Evolutionary conservation across 768 basidiomycete species (phyloP).

Genomic region (Russula ochroleuca): DNA sequence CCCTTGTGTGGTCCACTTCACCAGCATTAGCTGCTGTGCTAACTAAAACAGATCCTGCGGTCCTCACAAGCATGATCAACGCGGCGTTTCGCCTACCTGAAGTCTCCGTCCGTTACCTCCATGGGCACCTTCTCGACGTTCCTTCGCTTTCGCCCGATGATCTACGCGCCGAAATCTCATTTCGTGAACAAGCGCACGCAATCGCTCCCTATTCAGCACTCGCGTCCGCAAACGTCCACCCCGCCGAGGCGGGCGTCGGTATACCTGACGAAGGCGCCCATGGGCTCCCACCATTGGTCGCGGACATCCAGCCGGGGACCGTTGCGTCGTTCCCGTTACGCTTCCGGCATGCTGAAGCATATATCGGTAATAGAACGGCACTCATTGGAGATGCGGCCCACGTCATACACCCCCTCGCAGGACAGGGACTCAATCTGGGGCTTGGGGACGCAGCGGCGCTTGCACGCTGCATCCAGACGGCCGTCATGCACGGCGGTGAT

Average conservation of each 20-base stretch:
- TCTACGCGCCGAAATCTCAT: constrained; percentile 60
- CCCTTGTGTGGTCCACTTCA: constrained; percentile 91
- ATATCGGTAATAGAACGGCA: constrained; percentile 83
- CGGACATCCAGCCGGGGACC: constrained; percentile 62
- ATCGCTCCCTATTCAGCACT: constrained; percentile 63
- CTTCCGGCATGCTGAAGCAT: constrained; percentile 80
- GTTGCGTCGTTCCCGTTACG: constrained; percentile 88
- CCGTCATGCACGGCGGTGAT: constrained; percentile 66
- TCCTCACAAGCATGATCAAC: constrained; percentile 76
- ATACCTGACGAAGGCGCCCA: constrained; percentile 61
- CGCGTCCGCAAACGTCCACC: constrained; percentile 43
- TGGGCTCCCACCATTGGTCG: constrained; percentile 69
- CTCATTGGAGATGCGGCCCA: constrained; percentile 97
- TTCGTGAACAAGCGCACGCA: constrained; percentile 67
- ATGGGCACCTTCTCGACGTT: constrained; percentile 55
- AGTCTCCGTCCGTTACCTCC: constrained; percentile 63
- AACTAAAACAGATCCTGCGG: constrained; percentile 55
- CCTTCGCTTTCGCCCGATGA: constrained; percentile 46
- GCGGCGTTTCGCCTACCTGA: constrained; percentile 85
- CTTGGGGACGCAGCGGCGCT: constrained; percentile 79
- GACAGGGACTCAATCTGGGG: constrained; percentile 95
- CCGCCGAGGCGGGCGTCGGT: constrained; percentile 35
- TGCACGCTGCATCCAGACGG: constrained; percentile 54
- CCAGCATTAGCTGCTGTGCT: constrained; percentile 72
- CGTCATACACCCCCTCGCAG: constrained; percentile 90